phyloP scores from a whole-genome alignment of 2,329 filamentous ascomycete species.

The Stachybotrys elegans region DNA sequence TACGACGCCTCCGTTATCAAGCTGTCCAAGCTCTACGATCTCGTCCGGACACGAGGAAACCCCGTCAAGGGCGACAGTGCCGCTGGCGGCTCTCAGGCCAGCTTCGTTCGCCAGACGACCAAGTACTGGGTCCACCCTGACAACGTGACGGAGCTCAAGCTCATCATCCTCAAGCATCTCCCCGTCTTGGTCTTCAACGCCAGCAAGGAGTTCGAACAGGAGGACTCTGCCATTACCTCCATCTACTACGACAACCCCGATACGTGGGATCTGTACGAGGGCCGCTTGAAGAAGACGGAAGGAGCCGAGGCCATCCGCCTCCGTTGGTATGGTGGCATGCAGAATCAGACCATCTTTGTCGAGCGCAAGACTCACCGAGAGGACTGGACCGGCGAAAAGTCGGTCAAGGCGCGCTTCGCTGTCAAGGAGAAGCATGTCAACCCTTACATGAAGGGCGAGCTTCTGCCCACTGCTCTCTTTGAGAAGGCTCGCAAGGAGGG shows the following conservation, averaged over 20 bases:
- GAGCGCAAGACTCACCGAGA: slow-evolving; percentile 98
- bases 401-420: slow-evolving; percentile 92
- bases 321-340: slow-evolving; percentile 97
- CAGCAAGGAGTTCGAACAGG: slow-evolving; percentile 88
- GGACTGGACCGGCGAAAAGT: slow-evolving; percentile 99
- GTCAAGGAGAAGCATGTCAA: slow-evolving; percentile 98
- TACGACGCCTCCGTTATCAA: slow-evolving; percentile 95
- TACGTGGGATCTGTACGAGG: slow-evolving; percentile 90
- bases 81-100: slow-evolving; percentile 87
- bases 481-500: slow-evolving; percentile 94
- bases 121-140: slow-evolving; percentile 99
- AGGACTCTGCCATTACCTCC: slow-evolving; percentile 92
- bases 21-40: slow-evolving; percentile 90
- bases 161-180: slow-evolving; percentile 95
- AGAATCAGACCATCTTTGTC: slow-evolving; percentile 90
- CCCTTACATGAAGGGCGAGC: slow-evolving; percentile 75
- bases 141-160: slow-evolving; percentile 96
- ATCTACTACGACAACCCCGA: slow-evolving; percentile 98
- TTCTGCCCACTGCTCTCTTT: slow-evolving; percentile 84
- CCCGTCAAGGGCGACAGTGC: slow-evolving; percentile 88
- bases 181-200: slow-evolving; percentile 96
- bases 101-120: slow-evolving; percentile 93
- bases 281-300: slow-evolving; percentile 94
- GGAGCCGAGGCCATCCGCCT: slow-evolving; percentile 94
- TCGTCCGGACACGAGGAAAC: slow-evolving; percentile 88